These are phyloP conservation scores for Diplocarpon mali DNA, from an alignment of 2,329 filamentous ascomycete species.

Conservation along the genomic window DNA sequence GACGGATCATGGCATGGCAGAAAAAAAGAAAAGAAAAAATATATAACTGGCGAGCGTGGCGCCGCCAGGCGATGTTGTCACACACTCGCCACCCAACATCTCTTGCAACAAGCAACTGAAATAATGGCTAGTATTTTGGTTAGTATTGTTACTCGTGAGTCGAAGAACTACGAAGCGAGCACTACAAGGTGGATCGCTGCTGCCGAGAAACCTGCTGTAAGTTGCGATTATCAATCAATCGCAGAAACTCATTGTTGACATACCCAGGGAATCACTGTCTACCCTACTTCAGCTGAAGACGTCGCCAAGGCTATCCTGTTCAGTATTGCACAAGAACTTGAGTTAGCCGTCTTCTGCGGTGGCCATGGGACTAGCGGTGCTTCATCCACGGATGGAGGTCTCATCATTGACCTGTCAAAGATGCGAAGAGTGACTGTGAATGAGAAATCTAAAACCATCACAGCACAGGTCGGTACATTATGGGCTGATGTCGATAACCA, in stretches of 20 bases:
- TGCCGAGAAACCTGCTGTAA: constrained; percentile 17
- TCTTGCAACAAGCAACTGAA: too few relatives aligned
- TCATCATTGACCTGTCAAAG: constrained; percentile 17
- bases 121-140: too few relatives aligned
- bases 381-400: constrained; percentile 16
- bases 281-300: constrained; percentile 12
- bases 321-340: constrained; percentile 5
- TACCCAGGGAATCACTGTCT: constrained; percentile 14
- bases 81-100: too few relatives aligned
- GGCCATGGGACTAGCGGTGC: constrained; percentile 14
- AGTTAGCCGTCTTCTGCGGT: constrained; percentile 14
- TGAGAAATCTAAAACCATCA: constrained; percentile 9
- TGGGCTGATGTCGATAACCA: constrained; percentile 20
- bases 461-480: constrained; percentile 15
- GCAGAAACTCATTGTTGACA: not conserved
- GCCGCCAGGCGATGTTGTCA: too few relatives aligned
- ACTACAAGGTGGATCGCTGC: constrained; percentile 17
- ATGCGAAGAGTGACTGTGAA: constrained; percentile 15
- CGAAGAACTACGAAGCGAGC: constrained; percentile 12
- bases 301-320: constrained; percentile 14
- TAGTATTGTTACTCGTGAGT: constrained; percentile 9
- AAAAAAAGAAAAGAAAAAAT: too few relatives aligned
- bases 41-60: too few relatives aligned
- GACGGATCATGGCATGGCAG: too few relatives aligned
- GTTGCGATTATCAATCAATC: constrained; percentile 1